phyloP scores from a whole-genome alignment of 2,329 filamentous ascomycete species.

The Metarhizium humberi region DNA sequence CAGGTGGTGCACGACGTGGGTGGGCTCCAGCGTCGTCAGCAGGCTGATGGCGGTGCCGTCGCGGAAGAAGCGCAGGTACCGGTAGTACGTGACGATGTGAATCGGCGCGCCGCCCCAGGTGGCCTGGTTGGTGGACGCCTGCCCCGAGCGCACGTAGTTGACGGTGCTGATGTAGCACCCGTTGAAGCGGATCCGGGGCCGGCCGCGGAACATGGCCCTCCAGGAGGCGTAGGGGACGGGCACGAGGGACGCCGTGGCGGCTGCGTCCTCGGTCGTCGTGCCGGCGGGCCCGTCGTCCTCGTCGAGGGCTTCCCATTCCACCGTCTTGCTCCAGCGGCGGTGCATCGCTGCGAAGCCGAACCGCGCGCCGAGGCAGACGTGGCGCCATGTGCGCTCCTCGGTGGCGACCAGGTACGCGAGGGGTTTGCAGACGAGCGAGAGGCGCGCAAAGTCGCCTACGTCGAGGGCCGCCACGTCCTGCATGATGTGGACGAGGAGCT shows the following conservation, averaged over 20 bases:
- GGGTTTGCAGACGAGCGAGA: slow-evolving; percentile 76
- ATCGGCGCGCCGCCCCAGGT: slow-evolving; percentile 70
- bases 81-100: slow-evolving; percentile 95
- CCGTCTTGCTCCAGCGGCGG: slow-evolving; percentile 61
- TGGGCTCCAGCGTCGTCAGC: slow-evolving; percentile 70
- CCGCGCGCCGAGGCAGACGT: slow-evolving; percentile 57
- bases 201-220: slow-evolving; percentile 66
- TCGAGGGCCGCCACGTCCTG: slow-evolving; percentile 63
- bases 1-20: slow-evolving; percentile 80
- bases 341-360: slow-evolving; percentile 80
- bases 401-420: slow-evolving; percentile 76
- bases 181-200: slow-evolving; percentile 85
- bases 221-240: slow-evolving; percentile 40
- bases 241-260: slow-evolving; percentile 32
- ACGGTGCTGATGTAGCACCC: slow-evolving; percentile 95
- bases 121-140: slow-evolving; percentile 57
- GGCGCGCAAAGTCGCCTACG: slow-evolving; percentile 64
- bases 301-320: slow-evolving; percentile 40
- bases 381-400: slow-evolving; percentile 81
- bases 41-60: slow-evolving; percentile 78
- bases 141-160: slow-evolving; percentile 84
- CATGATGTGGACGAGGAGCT: slow-evolving; percentile 76
- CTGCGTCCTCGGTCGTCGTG: slow-evolving; percentile 22
- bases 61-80: slow-evolving; percentile 90
- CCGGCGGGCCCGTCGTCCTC: not conserved